Percentiles rank a stretch among this genome's conserved stretches.
Conservation (phyloP, 768 basidiomycete species). For the Clitopilus passeckerianus region DNA sequence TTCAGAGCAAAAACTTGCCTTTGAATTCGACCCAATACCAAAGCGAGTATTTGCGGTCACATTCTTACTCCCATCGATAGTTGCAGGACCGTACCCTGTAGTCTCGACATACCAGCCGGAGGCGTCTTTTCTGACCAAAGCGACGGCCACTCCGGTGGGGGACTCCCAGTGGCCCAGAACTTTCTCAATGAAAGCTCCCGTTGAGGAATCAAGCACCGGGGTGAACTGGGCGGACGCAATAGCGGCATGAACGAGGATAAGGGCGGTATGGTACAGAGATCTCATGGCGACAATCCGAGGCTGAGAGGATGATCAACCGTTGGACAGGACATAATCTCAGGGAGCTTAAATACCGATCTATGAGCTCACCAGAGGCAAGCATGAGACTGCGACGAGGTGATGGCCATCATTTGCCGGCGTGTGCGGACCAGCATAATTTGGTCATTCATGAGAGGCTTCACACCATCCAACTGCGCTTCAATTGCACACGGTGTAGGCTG, state of each 20-base stretch:
- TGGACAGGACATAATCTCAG: neutral
- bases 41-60: conserved; percentile 22
- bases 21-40: conserved; percentile 26
- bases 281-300: neutral
- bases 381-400: neutral
- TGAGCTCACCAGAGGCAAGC: neutral
- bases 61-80: conserved; percentile 12
- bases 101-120: conserved; percentile 24
- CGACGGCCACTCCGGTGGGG: conserved; percentile 21
- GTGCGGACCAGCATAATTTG: neutral
- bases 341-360: neutral
- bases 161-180: conserved; percentile 16
- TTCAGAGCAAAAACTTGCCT: conserved; percentile 12
- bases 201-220: conserved; percentile 4
- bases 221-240: neutral
- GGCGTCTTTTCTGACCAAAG: conserved; percentile 18
- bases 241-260: neutral
- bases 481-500: neutral
- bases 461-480: neutral
- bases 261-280: neutral
- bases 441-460: neutral
- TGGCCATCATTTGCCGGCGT: neutral
- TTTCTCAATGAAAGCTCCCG: conserved; percentile 6
- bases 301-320: neutral
- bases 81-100: conserved; percentile 23